Base-by-base conservation (phyloP, 2,329 filamentous ascomycete species). In the Ophiostoma himal-ulmi region DNA sequence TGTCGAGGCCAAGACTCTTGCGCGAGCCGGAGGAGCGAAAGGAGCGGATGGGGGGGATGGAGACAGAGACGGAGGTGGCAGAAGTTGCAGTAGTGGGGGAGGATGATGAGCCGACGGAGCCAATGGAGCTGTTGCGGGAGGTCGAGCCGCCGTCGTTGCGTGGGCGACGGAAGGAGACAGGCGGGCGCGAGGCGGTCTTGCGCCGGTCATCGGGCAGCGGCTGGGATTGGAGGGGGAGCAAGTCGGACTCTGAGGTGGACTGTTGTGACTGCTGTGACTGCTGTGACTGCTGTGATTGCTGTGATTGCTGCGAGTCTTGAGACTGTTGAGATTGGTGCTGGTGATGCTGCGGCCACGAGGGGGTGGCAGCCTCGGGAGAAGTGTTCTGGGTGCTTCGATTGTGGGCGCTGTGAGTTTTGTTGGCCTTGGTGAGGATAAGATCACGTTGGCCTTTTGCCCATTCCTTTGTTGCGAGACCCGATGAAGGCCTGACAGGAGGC, bases 1-100 rank as follows among this genome's bases (percentile, higher is more conserved):
- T 68, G 75, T 87, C 85, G 74, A 84, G 79, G 17, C 79, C 79
- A 34, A 84, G 78, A 76, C 84, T 86, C 77, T 83, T 85, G 74
- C 86, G 84, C 72, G 85, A 85, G 74, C 83, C 83, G 52, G 85
- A 86, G 36, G 85, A 86, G 72, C 85, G 82, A 74, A 87, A 86
- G 10, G 81, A 80, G 70, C 86, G 83, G 75, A 87, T 87, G 8
- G 85, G 85, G 20, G 85, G 84, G 57, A 86, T 81, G 34, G 77
- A 26, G 36, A 57, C 68, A n/a, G 75, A 20, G 77, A 75, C 57
- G 75, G 77, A 62, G 76, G 76, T 22, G 77, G 75, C 66, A 17
- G 62, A 65, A 75, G 74, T 67, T 22, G 65, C 39, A 48, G 74
- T 67, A 22, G 65, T 67, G 8, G 65, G 65, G 4, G 65, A 66